Conservation (phyloP, 768 basidiomycete species). For the Lactifluus piperatus region DNA sequence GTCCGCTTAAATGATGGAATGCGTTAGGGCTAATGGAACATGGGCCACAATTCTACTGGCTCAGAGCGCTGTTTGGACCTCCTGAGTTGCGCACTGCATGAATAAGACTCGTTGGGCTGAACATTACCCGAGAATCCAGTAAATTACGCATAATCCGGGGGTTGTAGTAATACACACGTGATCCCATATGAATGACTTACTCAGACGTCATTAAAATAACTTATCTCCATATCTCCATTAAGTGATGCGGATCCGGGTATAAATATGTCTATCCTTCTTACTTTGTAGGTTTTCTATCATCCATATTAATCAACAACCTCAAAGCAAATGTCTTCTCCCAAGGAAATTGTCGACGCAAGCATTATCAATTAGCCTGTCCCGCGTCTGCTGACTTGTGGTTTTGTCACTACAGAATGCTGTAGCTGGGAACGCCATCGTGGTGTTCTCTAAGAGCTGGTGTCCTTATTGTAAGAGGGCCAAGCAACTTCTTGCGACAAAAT, state of each 20-base stretch:
- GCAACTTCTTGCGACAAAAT: constrained; percentile 25
- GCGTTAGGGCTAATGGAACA: constrained; percentile 88
- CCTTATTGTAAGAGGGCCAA: constrained; percentile 36
- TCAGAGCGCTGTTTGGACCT: constrained; percentile 44
- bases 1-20: constrained; percentile 78
- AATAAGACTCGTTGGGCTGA: neutral
- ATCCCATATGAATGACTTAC: neutral
- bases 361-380: too few relatives aligned
- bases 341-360: constrained; percentile 11
- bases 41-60: constrained; percentile 76
- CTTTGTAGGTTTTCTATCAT: neutral
- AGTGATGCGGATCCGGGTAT: neutral
- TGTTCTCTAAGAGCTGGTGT: constrained; percentile 34
- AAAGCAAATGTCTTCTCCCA: constrained; percentile 5
- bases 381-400: neutral
- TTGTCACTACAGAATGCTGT: constrained; percentile 25
- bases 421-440: constrained; percentile 29
- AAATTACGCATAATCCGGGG: too few relatives aligned
- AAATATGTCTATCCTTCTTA: neutral
- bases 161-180: neutral
- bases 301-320: neutral
- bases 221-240: neutral
- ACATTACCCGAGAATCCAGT: neutral
- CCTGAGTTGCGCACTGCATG: neutral
- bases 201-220: too few relatives aligned